phyloP scores from a whole-genome alignment of 2,329 filamentous ascomycete species.

The Dactylonectria estremocensis region DNA sequence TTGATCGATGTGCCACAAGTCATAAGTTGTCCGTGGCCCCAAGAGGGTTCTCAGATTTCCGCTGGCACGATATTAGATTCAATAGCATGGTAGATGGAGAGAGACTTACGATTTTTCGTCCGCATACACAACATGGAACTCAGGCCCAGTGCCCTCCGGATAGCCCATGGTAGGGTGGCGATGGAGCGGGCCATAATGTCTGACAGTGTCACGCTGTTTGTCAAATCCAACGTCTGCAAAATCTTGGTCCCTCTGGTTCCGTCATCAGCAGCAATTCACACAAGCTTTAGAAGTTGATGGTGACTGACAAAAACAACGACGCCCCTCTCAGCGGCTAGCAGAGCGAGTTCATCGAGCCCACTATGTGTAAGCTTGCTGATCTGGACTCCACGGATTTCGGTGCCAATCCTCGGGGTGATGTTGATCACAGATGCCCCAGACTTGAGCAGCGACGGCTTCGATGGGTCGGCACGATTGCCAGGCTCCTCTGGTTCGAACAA shows the following conservation, averaged over 20 bases:
- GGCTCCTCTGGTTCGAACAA: constrained; percentile 51
- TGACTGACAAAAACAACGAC: constrained; percentile 51
- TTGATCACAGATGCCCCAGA: constrained; percentile 34
- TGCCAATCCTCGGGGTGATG: constrained; percentile 50
- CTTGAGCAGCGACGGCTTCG: constrained; percentile 42
- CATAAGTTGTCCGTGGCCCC: constrained; percentile 46
- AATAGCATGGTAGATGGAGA: rapidly evolving
- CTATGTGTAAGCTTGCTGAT: constrained; percentile 43
- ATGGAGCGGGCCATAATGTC: constrained; percentile 52
- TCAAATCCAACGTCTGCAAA: constrained; percentile 53
- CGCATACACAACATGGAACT: constrained; percentile 53
- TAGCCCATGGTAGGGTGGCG: constrained; percentile 52
- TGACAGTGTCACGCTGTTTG: constrained; percentile 47
- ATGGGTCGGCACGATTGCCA: constrained; percentile 48
- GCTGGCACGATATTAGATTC: constrained; percentile 15
- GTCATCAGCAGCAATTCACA: not conserved
- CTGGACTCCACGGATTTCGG: constrained; percentile 50
- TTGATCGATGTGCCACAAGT: constrained; percentile 54
- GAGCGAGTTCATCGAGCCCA: constrained; percentile 50
- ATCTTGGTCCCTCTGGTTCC: constrained; percentile 48
- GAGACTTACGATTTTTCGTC: constrained; percentile 49
- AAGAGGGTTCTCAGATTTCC: constrained; percentile 50
- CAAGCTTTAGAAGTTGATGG: not conserved
- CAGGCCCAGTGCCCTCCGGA: constrained; percentile 49
- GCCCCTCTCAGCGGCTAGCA: constrained; percentile 51